Evolutionary conservation across 805 yeast genomes (phyloP).

Genomic region (Metschnikowia gelsemii): DNA sequence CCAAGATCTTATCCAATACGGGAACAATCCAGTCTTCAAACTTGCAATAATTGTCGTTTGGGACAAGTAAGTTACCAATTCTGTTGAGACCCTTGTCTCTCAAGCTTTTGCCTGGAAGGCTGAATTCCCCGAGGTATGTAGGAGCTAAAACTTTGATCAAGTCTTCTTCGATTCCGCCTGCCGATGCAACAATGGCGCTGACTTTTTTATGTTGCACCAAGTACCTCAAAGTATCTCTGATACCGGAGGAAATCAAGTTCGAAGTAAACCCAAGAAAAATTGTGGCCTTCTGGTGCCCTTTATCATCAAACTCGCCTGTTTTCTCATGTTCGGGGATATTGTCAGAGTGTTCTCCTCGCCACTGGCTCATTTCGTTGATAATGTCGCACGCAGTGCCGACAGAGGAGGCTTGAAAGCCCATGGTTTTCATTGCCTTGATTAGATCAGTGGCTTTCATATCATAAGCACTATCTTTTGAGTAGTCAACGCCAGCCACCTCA

Average conservation of each 20-base stretch:
- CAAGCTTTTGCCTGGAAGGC: conserved; percentile 73
- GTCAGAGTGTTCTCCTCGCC: conserved; percentile 83
- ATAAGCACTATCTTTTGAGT: conserved; percentile 70
- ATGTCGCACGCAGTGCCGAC: conserved; percentile 88
- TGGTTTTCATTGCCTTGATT: conserved; percentile 77
- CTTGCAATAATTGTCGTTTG: conserved; percentile 95
- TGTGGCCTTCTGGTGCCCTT: conserved; percentile 80
- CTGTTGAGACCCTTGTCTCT: conserved; percentile 97
- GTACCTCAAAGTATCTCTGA: conserved; percentile 85
- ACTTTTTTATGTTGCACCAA: conserved; percentile 93
- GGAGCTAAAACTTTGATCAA: conserved; percentile 95
- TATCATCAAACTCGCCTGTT: conserved; percentile 74
- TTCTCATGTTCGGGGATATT: conserved; percentile 63
- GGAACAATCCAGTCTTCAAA: conserved; percentile 99
- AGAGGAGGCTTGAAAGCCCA: conserved; percentile 97
- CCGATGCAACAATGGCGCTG: conserved; percentile 92
- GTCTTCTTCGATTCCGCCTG: conserved; percentile 98
- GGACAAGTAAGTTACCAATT: conserved; percentile 94
- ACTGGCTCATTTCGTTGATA: conserved; percentile 84
- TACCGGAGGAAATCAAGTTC: conserved; percentile 90
- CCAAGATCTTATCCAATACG: conserved; percentile 77
- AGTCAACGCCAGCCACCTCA: conserved; percentile 86
- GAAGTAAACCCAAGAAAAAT: conserved; percentile 96
- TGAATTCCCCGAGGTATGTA: conserved; percentile 89
- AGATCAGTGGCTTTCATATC: conserved; percentile 79